Conservation (phyloP, 176 grass and related monocot genomes). For the Saccharum officinarum region DNA sequence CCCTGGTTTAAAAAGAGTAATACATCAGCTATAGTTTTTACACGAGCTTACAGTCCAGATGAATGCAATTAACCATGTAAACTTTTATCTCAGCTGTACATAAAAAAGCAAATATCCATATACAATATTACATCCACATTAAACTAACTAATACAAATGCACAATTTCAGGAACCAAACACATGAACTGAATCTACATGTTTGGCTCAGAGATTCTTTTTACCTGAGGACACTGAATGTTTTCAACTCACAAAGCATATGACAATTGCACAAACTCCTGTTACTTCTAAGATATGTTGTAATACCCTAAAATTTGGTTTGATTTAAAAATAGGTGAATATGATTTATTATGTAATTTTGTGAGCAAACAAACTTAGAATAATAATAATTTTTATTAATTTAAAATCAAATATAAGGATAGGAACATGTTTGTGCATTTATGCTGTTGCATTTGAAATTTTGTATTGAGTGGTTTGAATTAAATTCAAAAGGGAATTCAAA, state of each 20-base stretch:
- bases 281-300: background rate
- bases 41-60: background rate
- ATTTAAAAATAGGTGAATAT: no score
- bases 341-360: no score
- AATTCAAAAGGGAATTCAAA: no score
- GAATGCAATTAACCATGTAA: background rate
- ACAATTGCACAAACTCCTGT: background rate
- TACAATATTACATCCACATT: background rate
- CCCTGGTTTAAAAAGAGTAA: slow-evolving; percentile 36
- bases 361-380: no score
- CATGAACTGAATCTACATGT: background rate
- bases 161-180: slow-evolving; percentile 6
- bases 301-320: no score
- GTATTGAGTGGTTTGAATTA: no score
- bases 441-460: no score
- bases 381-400: no score
- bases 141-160: background rate
- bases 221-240: background rate
- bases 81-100: background rate
- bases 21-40: slow-evolving; percentile 1
- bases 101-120: background rate
- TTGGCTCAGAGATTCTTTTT: background rate
- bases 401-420: no score
- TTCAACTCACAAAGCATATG: background rate
- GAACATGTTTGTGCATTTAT: no score